phyloP scores from a whole-genome alignment of 331 rosid genomes.

The Ulmus americana region DNA sequence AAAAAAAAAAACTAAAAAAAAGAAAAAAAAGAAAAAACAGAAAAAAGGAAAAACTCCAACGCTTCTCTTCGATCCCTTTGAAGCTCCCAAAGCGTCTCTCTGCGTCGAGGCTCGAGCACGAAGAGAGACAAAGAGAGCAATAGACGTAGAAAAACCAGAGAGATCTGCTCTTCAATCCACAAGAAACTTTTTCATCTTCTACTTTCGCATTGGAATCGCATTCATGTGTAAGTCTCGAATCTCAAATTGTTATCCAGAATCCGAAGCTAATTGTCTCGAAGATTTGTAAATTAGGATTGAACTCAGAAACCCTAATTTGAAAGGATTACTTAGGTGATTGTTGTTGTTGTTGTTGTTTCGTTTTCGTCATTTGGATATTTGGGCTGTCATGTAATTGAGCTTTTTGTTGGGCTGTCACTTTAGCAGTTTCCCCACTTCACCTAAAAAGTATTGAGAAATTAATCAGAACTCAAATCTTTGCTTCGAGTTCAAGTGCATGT shows the following conservation, averaged over 20 bases:
- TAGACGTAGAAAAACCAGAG: constrained; percentile 18
- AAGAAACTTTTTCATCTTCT: constrained; percentile 17
- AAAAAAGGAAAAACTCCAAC: background rate
- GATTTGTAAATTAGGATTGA: constrained; percentile 20
- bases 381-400: constrained; percentile 14
- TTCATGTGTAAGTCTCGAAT: constrained; percentile 50
- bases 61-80: constrained; percentile 27
- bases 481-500: constrained; percentile 53
- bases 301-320: constrained; percentile 24
- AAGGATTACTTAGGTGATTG: constrained; percentile 28
- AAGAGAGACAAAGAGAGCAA: constrained; percentile 19
- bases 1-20: background rate
- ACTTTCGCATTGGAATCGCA: constrained; percentile 23
- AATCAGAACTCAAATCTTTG: constrained; percentile 38
- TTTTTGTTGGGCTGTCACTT: constrained; percentile 55
- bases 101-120: constrained; percentile 12
- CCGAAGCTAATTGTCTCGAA: background rate
- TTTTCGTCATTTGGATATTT: constrained; percentile 22
- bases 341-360: constrained; percentile 40
- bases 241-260: constrained; percentile 20
- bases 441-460: constrained; percentile 30
- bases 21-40: background rate
- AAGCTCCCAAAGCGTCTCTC: constrained; percentile 31
- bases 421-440: constrained; percentile 38
- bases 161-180: constrained; percentile 47